Evolutionary conservation across 192 early-diverging fungal species (phyloP), one percentile per base, ranked within the genome.

Genomic region (Coemansia sp.): DNA sequence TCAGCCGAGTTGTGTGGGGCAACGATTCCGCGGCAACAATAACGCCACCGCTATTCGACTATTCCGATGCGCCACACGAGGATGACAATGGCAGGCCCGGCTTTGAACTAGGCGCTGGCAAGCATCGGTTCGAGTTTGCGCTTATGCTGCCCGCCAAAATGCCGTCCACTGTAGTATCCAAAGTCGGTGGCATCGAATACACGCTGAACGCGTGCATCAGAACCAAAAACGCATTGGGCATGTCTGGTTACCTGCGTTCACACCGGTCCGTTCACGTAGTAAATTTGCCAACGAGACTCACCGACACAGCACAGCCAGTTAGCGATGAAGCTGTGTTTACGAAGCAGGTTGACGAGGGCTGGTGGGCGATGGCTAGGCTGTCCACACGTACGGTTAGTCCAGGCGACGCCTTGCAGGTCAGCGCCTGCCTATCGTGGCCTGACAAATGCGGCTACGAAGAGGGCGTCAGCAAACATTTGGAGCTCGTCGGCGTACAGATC

Each of bases 151-250:
- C 70, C 14, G 43, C 76, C 0, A 62, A 64, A 11, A 65, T 79
- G 67, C 77, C 77, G 0, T 74, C 77, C 1, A 79, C 67, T 3
- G 61, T 79, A 0, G 38, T 67, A 13, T 74, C 77, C 34, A 63
- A 69, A 16, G 46, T 67, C 23, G 77, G 77, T 28, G 68, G 68
- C n/a, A 79, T 79, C 56, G 62, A 66, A 2, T 79, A 79, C 62
- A 59, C 45, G 28, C 34, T 79, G 10, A 26, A 55, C 3, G 71
- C 38, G 14, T 58, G 48, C 23, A 13, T 79, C 9, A 73, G 66
- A 37, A 63, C 67, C 33, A 57, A 42, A 2, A 62, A 57, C 5
- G 6, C 64, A 2, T 18, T 68, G 14, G 62, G 62, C 1, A 31
- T 64, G 37, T 39, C 63, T 3, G 33, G 26, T 0, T 35, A 43